Conservation (phyloP, 306 rosid species). For the Vigna hirtella region DNA sequence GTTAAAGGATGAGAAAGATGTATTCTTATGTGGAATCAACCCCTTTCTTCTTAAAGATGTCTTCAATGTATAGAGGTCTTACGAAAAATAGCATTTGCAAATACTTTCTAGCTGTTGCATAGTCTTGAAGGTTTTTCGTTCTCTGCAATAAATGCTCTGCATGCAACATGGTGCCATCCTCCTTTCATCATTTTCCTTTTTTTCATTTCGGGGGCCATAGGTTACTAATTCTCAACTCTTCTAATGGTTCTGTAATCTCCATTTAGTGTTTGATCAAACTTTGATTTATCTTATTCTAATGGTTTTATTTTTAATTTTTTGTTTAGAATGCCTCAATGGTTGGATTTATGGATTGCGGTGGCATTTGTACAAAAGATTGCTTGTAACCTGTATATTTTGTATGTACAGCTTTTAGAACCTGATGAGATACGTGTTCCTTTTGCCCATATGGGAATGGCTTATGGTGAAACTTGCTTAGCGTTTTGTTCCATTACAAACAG, state of each 20-base stretch:
- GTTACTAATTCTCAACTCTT: neutral
- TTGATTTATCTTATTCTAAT: neutral
- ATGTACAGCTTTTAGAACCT: neutral
- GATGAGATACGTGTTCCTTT: neutral
- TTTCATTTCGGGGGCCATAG: too few relatives aligned
- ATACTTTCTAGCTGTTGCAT: too few relatives aligned
- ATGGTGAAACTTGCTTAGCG: neutral
- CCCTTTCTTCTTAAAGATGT: too few relatives aligned
- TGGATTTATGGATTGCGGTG: neutral
- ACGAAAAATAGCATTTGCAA: too few relatives aligned
- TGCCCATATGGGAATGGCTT: neutral
- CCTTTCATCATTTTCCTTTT: too few relatives aligned
- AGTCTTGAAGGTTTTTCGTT: too few relatives aligned
- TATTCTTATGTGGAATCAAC: too few relatives aligned
- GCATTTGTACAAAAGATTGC: neutral
- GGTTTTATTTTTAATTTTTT: neutral
- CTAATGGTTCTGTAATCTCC: neutral
- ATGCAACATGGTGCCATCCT: too few relatives aligned
- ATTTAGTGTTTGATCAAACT: neutral
- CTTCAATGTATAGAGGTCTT: too few relatives aligned
- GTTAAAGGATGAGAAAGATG: too few relatives aligned
- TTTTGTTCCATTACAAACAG: neutral
- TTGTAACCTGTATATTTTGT: neutral
- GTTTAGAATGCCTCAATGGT: neutral
- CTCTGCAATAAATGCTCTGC: too few relatives aligned